These are phyloP conservation scores for Corinectria fuckeliana DNA, from an alignment of 2,329 filamentous ascomycete genomes.

Conservation along the genomic window DNA sequence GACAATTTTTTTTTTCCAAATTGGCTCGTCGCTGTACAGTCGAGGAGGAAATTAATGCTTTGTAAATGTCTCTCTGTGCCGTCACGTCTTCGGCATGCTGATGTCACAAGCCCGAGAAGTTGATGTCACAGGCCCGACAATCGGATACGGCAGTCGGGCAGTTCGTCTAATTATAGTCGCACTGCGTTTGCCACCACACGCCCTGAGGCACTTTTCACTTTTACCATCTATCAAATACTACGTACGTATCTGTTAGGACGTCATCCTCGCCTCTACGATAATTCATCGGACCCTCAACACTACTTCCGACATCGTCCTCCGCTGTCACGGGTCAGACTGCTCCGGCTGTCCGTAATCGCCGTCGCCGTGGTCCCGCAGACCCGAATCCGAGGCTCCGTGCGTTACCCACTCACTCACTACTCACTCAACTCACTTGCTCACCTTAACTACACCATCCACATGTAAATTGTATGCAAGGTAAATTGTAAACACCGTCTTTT, in stretches of 20 bases:
- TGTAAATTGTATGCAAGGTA: too few relatives aligned
- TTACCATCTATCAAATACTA: too few relatives aligned
- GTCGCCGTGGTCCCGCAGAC: slow-evolving; percentile 17
- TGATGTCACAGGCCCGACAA: not conserved
- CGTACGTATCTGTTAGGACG: slow-evolving; percentile 22
- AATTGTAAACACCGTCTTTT: not conserved
- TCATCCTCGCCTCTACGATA: slow-evolving; percentile 30
- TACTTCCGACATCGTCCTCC: slow-evolving; percentile 3
- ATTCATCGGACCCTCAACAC: slow-evolving; percentile 31
- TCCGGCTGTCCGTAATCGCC: slow-evolving; percentile 23
- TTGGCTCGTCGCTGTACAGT: too few relatives aligned
- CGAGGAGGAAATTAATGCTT: too few relatives aligned
- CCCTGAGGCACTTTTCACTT: not conserved
- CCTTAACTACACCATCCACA: too few relatives aligned
- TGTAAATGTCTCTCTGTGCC: not conserved
- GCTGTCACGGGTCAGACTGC: slow-evolving; percentile 21
- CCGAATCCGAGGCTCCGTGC: slow-evolving; percentile 13
- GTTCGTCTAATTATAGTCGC: slow-evolving; percentile 3
- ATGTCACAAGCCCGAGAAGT: not conserved
- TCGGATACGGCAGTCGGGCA: not conserved
- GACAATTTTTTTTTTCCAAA: not conserved
- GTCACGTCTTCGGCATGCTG: too few relatives aligned
- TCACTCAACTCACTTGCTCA: too few relatives aligned
- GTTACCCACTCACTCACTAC: too few relatives aligned
- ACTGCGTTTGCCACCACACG: not conserved